These are phyloP conservation scores for Cercospora sesami DNA, from an alignment of 2,329 filamentous ascomycete species.

Conservation along the genomic window DNA sequence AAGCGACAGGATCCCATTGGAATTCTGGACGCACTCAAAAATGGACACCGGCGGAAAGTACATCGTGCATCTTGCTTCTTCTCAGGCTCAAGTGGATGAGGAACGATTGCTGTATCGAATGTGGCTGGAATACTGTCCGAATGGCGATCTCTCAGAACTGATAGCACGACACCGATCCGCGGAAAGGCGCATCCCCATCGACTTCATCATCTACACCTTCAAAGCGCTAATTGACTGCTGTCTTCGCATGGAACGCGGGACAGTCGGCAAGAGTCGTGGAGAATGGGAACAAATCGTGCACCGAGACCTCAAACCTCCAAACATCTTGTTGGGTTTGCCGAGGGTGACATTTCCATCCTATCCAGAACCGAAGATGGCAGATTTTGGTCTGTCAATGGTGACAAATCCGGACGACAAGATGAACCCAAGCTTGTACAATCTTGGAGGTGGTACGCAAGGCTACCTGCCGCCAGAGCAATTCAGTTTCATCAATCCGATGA, in stretches of 20 bases:
- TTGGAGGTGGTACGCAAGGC: slow-evolving; percentile 16
- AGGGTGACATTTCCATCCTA: slow-evolving; percentile 2
- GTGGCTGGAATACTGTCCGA: slow-evolving; percentile 10
- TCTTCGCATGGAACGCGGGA: slow-evolving; percentile 15
- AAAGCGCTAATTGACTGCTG: slow-evolving; percentile 16
- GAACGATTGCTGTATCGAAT: slow-evolving; percentile 1
- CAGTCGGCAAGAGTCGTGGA: background rate
- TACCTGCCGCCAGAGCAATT: slow-evolving; percentile 21
- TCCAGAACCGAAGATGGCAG: slow-evolving; percentile 22
- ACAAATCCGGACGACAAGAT: slow-evolving; percentile 17
- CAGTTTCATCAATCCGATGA: slow-evolving; percentile 8
- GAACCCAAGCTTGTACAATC: slow-evolving; percentile 19
- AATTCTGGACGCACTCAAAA: slow-evolving; percentile 11
- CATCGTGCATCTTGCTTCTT: background rate
- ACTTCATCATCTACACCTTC: slow-evolving; percentile 18
- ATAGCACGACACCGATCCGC: background rate
- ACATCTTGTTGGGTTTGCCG: slow-evolving; percentile 26
- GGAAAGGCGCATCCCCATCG: background rate
- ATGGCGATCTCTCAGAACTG: slow-evolving; percentile 11
- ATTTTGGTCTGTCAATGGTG: slow-evolving; percentile 24
- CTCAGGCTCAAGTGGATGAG: background rate
- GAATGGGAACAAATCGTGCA: slow-evolving; percentile 24
- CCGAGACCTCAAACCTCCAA: slow-evolving; percentile 27
- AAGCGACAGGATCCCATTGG: slow-evolving; percentile 1
- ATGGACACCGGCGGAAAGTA: background rate